Percentiles rank a stretch among this genome's conserved stretches.
Conservation (phyloP, 176 grass and related monocot species). For the Neostapfia colusana region DNA sequence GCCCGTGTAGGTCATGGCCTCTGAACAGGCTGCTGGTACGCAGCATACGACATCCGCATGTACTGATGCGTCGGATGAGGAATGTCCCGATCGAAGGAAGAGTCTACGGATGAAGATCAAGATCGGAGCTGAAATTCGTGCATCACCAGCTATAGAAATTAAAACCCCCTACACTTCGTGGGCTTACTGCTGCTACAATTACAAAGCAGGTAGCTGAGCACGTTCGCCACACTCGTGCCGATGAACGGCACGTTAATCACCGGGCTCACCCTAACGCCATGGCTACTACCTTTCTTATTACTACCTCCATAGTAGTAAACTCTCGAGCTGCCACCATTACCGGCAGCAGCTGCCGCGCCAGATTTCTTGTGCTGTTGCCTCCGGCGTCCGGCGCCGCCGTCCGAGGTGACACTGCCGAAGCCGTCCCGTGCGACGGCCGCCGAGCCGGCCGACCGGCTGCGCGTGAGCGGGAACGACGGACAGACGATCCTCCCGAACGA, state of each 20-base stretch:
- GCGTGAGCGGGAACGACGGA: conserved; percentile 47
- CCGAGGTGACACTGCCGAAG: neutral
- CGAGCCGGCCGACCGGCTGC: conserved; percentile 51
- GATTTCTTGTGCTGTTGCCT: conserved; percentile 19
- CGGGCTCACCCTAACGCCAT: conserved; percentile 51
- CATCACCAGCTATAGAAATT: neutral
- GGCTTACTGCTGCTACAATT: conserved; percentile 47
- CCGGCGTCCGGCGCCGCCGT: neutral
- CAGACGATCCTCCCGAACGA: conserved; percentile 38
- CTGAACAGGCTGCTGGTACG: no score
- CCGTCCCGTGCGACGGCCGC: conserved; percentile 4
- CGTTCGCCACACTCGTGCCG: conserved; percentile 32
- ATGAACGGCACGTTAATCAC: conserved; percentile 55
- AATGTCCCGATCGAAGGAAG: no score
- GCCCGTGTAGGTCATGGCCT: no score
- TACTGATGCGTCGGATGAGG: no score
- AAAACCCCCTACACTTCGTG: conserved; percentile 28
- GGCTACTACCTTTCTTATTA: neutral
- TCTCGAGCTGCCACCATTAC: neutral
- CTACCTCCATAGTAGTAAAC: conserved; percentile 42
- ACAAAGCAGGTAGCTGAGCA: conserved; percentile 53
- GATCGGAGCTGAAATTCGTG: neutral
- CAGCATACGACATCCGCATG: no score
- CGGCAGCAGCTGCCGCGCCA: neutral
- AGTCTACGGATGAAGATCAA: no score